Conservation (phyloP, 495 filamentous ascomycete genomes). For the Tuber umbilicatum region DNA sequence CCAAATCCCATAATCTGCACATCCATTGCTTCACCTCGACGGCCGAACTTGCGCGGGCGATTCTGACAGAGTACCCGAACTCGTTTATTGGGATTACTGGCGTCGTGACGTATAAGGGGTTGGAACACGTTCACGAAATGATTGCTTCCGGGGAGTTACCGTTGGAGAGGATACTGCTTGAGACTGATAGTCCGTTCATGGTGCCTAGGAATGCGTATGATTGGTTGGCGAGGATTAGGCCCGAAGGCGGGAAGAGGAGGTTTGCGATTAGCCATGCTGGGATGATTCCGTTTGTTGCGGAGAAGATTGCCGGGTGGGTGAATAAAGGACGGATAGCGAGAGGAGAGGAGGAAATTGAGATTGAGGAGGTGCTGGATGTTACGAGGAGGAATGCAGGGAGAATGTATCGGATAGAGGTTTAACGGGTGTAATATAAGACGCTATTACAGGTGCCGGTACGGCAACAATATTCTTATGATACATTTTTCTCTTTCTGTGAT, state of each 20-base stretch:
- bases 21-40: slow-evolving; percentile 37
- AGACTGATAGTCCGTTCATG: slow-evolving; percentile 37
- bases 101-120: slow-evolving; percentile 21
- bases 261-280: slow-evolving; percentile 29
- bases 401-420: slow-evolving; percentile 38
- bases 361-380: slow-evolving; percentile 31
- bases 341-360: slow-evolving; percentile 11
- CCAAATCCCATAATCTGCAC: slow-evolving; percentile 27
- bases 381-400: slow-evolving; percentile 33
- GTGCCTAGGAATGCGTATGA: slow-evolving; percentile 22
- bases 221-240: slow-evolving; percentile 16
- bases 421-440: background rate
- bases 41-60: slow-evolving; percentile 10
- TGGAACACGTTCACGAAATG: slow-evolving; percentile 8
- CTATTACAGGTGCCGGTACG: too few species aligned
- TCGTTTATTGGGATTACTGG: slow-evolving; percentile 33
- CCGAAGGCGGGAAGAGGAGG: slow-evolving; percentile 9
- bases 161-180: slow-evolving; percentile 28
- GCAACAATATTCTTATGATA: too few species aligned
- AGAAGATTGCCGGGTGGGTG: slow-evolving; percentile 18
- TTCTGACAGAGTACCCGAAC: slow-evolving; percentile 29
- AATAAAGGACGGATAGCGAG: slow-evolving; percentile 17
- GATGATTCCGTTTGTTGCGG: slow-evolving; percentile 37
- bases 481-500: too few species aligned
- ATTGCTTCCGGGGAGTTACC: slow-evolving; percentile 24